These are phyloP conservation scores for Ormosia emarginata DNA, from an alignment of 306 rosid genomes.

Conservation along the genomic window DNA sequence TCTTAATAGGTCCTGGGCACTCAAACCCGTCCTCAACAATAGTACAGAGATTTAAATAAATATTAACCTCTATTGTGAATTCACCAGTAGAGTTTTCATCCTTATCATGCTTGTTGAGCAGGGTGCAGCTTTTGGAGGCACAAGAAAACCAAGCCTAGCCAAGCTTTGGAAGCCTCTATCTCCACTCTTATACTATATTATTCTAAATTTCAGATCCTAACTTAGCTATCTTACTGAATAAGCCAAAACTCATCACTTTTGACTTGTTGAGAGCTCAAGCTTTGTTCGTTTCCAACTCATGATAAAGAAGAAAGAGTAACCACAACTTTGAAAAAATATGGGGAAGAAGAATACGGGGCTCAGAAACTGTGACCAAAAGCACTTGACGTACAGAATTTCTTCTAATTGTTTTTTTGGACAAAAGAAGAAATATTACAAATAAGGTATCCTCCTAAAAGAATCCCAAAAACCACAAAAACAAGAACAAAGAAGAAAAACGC, in stretches of 20 bases:
- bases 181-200: too few relatives aligned
- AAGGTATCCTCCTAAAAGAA: not conserved
- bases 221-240: too few relatives aligned
- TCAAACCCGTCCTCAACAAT: not conserved
- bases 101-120: not conserved
- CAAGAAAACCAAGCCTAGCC: not conserved
- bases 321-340: not conserved
- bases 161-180: not conserved
- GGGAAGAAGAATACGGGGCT: not conserved
- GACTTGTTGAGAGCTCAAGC: not conserved
- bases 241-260: too few relatives aligned
- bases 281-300: not conserved
- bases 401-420: not conserved
- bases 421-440: not conserved
- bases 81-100: not conserved
- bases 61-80: not conserved
- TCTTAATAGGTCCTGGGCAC: not conserved
- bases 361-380: not conserved
- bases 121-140: not conserved
- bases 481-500: not conserved
- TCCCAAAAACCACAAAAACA: not conserved
- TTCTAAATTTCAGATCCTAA: too few relatives aligned
- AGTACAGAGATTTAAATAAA: not conserved
- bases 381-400: not conserved
- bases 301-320: not conserved